Evolutionary conservation across 2,329 filamentous ascomycete species (phyloP).

Genomic region (Aspergillus intermedius): DNA sequence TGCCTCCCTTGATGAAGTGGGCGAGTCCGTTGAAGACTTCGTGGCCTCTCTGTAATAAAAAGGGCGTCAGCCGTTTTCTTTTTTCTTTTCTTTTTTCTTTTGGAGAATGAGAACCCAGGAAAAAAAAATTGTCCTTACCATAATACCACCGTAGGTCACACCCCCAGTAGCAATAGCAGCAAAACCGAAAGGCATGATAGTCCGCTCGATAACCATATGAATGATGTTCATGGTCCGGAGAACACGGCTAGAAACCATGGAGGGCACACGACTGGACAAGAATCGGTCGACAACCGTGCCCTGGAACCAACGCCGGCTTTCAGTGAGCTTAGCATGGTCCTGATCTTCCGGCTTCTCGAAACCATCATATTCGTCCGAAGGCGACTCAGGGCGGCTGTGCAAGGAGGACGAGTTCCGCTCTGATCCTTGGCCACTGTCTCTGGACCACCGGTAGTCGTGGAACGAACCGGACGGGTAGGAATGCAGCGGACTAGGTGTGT

Average conservation of each 20-base stretch:
- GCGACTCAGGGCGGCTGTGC: conserved; percentile 59
- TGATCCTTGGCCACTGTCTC: conserved; percentile 69
- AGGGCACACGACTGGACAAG: conserved; percentile 49
- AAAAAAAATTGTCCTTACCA: conserved; percentile 53
- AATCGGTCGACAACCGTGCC: conserved; percentile 45
- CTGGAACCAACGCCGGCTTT: conserved; percentile 37
- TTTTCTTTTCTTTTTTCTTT: not conserved
- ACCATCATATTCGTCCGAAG: conserved; percentile 46
- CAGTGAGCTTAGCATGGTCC: conserved; percentile 33
- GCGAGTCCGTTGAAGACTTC: conserved; percentile 77
- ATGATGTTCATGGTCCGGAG: conserved; percentile 53
- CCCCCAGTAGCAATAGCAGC: conserved; percentile 64
- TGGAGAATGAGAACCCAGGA: not conserved
- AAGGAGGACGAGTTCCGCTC: conserved; percentile 63
- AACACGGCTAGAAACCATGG: conserved; percentile 50
- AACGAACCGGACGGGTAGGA: conserved; percentile 32
- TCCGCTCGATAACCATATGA: conserved; percentile 66
- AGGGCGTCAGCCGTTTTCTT: not conserved
- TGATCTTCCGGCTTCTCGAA: conserved; percentile 43
- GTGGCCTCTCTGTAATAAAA: conserved; percentile 51
- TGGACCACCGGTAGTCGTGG: conserved; percentile 53
- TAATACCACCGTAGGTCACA: conserved; percentile 73
- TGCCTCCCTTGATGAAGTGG: conserved; percentile 88
- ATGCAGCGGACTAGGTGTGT: conserved; percentile 48
- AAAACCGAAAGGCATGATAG: conserved; percentile 72